Conservation (phyloP, 106 monocot genomes). For the Allium sativum region DNA sequence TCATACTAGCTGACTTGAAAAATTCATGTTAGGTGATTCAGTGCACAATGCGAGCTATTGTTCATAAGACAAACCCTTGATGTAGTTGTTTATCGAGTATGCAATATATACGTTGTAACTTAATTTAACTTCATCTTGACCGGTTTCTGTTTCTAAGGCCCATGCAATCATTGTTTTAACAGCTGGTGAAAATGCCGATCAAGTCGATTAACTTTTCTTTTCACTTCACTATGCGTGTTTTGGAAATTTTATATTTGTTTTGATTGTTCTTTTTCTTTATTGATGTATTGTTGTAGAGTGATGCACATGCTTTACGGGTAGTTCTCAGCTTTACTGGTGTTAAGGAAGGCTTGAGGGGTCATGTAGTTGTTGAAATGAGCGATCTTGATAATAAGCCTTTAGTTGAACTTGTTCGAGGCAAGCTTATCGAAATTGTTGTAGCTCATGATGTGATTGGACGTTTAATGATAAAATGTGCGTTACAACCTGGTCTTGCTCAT, state of each 20-base stretch:
- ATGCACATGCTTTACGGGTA: conserved; percentile 83
- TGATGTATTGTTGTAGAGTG: conserved; percentile 46
- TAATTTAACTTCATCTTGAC: conserved; percentile 7
- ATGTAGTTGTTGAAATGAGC: conserved; percentile 91
- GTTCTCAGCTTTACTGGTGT: conserved; percentile 88
- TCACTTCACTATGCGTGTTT: background rate
- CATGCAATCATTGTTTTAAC: conserved; percentile 90
- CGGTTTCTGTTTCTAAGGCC: conserved; percentile 96
- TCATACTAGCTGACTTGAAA: conserved; percentile 91
- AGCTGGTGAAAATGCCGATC: conserved; percentile 85
- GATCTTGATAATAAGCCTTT: conserved; percentile 95
- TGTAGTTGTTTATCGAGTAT: no score
- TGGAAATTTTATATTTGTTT: no score
- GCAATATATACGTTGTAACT: no score
- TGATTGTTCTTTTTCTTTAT: no score
- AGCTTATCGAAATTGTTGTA: conserved; percentile 86
- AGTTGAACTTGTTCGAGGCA: conserved; percentile 86
- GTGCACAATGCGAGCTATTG: background rate
- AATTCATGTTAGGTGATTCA: conserved; percentile 32
- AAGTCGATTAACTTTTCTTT: conserved; percentile 36
- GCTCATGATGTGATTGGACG: conserved; percentile 99
- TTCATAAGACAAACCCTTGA: background rate
- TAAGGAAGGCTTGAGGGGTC: conserved; percentile 83
- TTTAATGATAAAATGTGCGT: conserved; percentile 91
- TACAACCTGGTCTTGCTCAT: conserved; percentile 97